A percentile compares a stretch with the other conserved stretches of the same genome.
These are phyloP conservation scores for Verbena officinalis DNA, from an alignment of 257 asterid species.

Conservation along the genomic window DNA sequence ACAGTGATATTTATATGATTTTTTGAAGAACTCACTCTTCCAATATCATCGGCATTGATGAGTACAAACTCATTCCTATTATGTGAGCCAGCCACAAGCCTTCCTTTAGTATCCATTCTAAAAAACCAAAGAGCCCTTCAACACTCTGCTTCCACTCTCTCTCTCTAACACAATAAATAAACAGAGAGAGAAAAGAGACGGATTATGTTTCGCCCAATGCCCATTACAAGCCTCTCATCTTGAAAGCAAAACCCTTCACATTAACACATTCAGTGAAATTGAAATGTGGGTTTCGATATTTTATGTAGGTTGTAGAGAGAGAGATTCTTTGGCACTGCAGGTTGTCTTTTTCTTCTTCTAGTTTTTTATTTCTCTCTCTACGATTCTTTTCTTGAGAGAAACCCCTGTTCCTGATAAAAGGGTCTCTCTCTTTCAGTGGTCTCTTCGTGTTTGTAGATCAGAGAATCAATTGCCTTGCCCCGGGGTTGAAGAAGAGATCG, in stretches of 20 bases:
- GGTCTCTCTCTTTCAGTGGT: constrained; percentile 36
- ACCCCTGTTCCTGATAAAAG: constrained; percentile 38
- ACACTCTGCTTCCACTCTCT: constrained; percentile 19
- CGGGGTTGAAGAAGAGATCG: constrained; percentile 47
- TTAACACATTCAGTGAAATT: constrained; percentile 12
- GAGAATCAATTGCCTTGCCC: constrained; percentile 41
- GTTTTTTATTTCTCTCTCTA: constrained; percentile 5
- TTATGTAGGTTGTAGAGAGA: constrained; percentile 27
- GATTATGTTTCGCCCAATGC: constrained; percentile 29
- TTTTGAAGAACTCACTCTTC: constrained; percentile 57
- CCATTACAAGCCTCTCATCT: constrained; percentile 28
- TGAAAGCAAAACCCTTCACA: constrained; percentile 34
- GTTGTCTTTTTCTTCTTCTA: neutral
- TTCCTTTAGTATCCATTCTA: constrained; percentile 77
- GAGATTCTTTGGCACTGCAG: constrained; percentile 15
- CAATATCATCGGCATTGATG: constrained; percentile 98
- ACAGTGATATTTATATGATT: constrained; percentile 13
- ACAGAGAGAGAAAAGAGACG: constrained; percentile 28
- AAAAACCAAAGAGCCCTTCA: constrained; percentile 9
- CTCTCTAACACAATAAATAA: constrained; percentile 30
- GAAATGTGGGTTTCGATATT: constrained; percentile 30
- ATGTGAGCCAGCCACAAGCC: constrained; percentile 95
- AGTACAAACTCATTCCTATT: constrained; percentile 89
- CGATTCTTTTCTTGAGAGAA: constrained; percentile 58
- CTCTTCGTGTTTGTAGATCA: constrained; percentile 34